Evolutionary conservation across 495 filamentous ascomycete genomes (phyloP), one percentile per base, ranked within the genome.

Genomic region (Apiosordaria backusii): DNA sequence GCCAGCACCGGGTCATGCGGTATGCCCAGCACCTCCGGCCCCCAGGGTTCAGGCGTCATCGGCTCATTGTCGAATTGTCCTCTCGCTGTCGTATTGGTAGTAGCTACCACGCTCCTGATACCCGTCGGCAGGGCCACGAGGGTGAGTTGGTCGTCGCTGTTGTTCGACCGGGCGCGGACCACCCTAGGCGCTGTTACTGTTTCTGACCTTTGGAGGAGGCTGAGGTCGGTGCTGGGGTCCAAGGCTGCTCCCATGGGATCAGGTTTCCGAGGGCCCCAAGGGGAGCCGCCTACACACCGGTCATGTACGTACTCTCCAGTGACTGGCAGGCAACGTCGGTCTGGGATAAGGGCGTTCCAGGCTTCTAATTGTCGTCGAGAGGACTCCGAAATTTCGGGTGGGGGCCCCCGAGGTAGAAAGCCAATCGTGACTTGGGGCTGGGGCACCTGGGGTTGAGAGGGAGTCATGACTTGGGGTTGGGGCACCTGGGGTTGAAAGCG

Each of bases 1-100:
- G 10, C 9, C 13, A 45, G 35, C 6, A 45, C 35, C 35, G 0
- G 35, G 9, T 45, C 55, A 55, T 79, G 75, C 0, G 68, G 67
- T 15, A 71, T 65, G 21, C 72, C 70, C n/a, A 61, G 61, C 4
- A 69, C 65, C 23, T 68, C 71, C n/a, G 61, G 35, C 35, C 45
- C 18, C 53, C 3, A 3, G 2, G n/a, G 53, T 5, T 0, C n/a
- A 23, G 21, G 2, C 19, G 53, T 5, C 5, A 55, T n/a, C 22
- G 53, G n/a, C 19, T 55, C 53, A 3, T 13, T 19, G 4, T 21
- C 19, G 21, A 55, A 21, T 6, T 21, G 22, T 55, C 18, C 53
- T 6, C 4, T 55, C 7, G 53, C 53, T 13, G 18, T 55, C 21
- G n/a, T 13, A 4, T 7, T 55, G 4, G 53, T 21, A 5, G 22